Evolutionary conservation across 495 filamentous ascomycete genomes (phyloP).

Genomic region (Xylaria nigripes): DNA sequence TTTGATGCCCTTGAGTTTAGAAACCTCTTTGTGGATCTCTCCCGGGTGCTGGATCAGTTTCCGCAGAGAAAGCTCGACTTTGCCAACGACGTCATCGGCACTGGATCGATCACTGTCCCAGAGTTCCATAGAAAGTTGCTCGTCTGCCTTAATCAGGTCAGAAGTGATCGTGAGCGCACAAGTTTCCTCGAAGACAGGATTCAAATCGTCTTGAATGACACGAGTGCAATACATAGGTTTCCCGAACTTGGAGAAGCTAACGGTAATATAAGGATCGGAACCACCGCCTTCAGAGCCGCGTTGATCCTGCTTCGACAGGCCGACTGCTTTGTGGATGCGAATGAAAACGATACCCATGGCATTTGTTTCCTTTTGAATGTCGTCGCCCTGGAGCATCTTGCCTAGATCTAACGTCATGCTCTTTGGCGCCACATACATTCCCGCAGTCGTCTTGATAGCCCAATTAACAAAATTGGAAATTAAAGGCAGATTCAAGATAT

Average conservation of each 20-base stretch:
- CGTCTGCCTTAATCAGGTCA: slow-evolving; percentile 84
- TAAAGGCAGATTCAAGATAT: slow-evolving; percentile 82
- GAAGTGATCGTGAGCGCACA: slow-evolving; percentile 80
- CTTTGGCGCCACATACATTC: slow-evolving; percentile 94
- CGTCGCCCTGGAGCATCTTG: slow-evolving; percentile 82
- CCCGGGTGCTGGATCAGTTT: slow-evolving; percentile 91
- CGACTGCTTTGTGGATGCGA: slow-evolving; percentile 77
- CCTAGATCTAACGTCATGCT: slow-evolving; percentile 86
- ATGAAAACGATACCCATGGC: slow-evolving; percentile 86
- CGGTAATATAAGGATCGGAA: slow-evolving; percentile 83
- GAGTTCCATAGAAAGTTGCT: slow-evolving; percentile 85
- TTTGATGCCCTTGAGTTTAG: slow-evolving; percentile 70
- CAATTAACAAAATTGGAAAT: slow-evolving; percentile 97
- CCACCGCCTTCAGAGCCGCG: slow-evolving; percentile 79
- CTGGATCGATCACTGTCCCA: slow-evolving; percentile 89
- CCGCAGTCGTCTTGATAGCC: slow-evolving; percentile 77
- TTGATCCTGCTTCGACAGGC: slow-evolving; percentile 84
- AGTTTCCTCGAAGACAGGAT: slow-evolving; percentile 87
- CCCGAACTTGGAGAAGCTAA: slow-evolving; percentile 70
- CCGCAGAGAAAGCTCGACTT: slow-evolving; percentile 85
- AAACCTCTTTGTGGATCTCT: slow-evolving; percentile 86
- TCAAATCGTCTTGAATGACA: slow-evolving; percentile 89
- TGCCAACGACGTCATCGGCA: slow-evolving; percentile 89
- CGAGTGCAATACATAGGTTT: slow-evolving; percentile 98
- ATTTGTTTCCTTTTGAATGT: slow-evolving; percentile 78